Evolutionary conservation across 2,329 filamentous ascomycete genomes (phyloP).

Genomic region (Fusarium sp.): DNA sequence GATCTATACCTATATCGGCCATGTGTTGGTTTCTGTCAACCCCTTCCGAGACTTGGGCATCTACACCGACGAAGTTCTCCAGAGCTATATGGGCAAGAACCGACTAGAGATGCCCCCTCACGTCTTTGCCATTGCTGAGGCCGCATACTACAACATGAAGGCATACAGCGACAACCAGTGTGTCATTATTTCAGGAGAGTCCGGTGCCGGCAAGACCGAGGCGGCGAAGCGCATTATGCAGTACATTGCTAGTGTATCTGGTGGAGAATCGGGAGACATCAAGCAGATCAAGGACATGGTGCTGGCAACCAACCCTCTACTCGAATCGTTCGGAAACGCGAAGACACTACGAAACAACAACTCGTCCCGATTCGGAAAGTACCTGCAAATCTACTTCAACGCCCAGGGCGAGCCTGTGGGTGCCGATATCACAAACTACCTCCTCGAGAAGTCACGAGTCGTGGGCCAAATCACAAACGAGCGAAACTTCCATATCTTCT

Average conservation of each 20-base stretch:
- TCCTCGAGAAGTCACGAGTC: conserved; percentile 94
- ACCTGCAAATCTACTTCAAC: conserved; percentile 97
- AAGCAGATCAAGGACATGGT: conserved; percentile 99
- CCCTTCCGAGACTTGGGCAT: conserved; percentile 97
- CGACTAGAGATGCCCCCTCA: conserved; percentile 94
- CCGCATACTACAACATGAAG: conserved; percentile 99
- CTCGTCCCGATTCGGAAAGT: conserved; percentile 98
- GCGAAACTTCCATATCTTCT: conserved; percentile 99
- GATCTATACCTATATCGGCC: conserved; percentile 99
- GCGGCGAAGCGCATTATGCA: conserved; percentile 99
- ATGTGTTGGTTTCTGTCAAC: conserved; percentile 99
- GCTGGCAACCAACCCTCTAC: conserved; percentile 93
- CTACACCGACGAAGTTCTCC: conserved; percentile 93
- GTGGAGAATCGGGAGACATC: conserved; percentile 84
- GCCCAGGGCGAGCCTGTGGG: conserved; percentile 89
- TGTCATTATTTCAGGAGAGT: conserved; percentile 99
- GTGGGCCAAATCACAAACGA: conserved; percentile 95
- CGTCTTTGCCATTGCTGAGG: conserved; percentile 97
- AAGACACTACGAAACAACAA: conserved; percentile 99
- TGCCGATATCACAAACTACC: conserved; percentile 97
- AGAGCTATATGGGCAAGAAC: conserved; percentile 97
- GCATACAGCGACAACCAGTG: conserved; percentile 99
- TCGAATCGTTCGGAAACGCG: conserved; percentile 98
- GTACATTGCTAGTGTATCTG: conserved; percentile 97
- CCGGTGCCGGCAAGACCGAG: conserved; percentile 97